Evolutionary conservation across 228 moss, liverwort and hornwort genomes (phyloP), one percentile per base, ranked within the genome.

Genomic region (Sphagnum fallax): DNA sequence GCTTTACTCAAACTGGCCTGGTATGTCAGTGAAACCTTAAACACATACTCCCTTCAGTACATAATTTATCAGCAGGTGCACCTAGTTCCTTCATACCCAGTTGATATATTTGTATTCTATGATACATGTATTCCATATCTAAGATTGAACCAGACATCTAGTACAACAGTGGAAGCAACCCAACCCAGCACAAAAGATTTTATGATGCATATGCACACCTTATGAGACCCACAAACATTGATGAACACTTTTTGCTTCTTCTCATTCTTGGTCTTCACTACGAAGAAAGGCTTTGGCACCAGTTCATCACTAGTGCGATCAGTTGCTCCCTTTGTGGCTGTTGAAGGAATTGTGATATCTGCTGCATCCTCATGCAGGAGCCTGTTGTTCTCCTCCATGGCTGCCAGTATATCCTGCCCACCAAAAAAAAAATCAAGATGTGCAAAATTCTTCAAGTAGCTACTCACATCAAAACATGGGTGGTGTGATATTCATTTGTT

Each of bases 221-320:
- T 80, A 62, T 74, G 76, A 62, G 86, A 87, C 70, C 83, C 86
- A 11, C 86, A 87, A 16, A 87, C 51, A 47, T 87, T 87, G 47
- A 87, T 72, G 64, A 78, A 87, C 16, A 87, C 83, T 68, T 83
- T 80, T 63, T 87, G 83, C 50, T 76, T 76, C 32, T 50, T 83
- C 70, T 87, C 83, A 64, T 87, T 76, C 66, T 74, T 87, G 10
- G 83, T 83, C 74, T 87, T 87, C 53, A 87, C 74, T 12, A 87
- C 86, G 48, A 87, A 87, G 63, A 80, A 87, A 55, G 86, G 80
- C 69, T 78, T 83, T 3, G 86, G 83, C 49, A 80, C 57, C 52
- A 87, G 68, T 60, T 87, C 83, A 59, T 80, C 76, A 10, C 80
- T 87, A 0, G 62, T 80, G 50, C 76, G 62, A 65, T 74, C 66